These are phyloP conservation scores for Pseudocercospora pini-densiflorae DNA, from an alignment of 2,329 filamentous ascomycete genomes.

Conservation along the genomic window DNA sequence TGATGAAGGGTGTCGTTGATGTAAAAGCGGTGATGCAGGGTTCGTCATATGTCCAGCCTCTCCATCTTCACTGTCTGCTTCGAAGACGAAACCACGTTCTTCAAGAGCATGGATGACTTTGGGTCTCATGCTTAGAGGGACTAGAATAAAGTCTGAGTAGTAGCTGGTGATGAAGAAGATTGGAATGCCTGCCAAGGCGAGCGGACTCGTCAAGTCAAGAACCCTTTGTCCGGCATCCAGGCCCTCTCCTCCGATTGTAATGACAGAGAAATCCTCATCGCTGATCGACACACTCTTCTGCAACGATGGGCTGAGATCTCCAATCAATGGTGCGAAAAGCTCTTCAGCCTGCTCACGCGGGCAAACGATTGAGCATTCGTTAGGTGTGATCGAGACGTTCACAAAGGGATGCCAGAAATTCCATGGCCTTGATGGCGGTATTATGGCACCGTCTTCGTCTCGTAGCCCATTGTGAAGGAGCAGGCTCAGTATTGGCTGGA, in stretches of 20 bases:
- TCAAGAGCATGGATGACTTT: slow-evolving; percentile 79
- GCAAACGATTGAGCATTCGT: slow-evolving; percentile 92
- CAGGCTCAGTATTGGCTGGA: slow-evolving; percentile 85
- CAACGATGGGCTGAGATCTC: slow-evolving; percentile 58
- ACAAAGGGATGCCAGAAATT: slow-evolving; percentile 74
- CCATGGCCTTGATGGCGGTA: slow-evolving; percentile 46
- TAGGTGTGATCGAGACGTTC: slow-evolving; percentile 89
- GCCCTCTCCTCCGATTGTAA: slow-evolving; percentile 87
- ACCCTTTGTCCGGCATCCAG: slow-evolving; percentile 91
- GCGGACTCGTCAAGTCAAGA: slow-evolving; percentile 85
- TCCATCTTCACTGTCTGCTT: slow-evolving; percentile 58
- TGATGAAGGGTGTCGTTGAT: slow-evolving; percentile 53
- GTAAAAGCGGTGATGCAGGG: slow-evolving; percentile 61
- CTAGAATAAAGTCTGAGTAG: slow-evolving; percentile 95
- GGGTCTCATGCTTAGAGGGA: slow-evolving; percentile 73
- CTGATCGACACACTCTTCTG: slow-evolving; percentile 69
- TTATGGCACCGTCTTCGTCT: slow-evolving; percentile 45
- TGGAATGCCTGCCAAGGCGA: slow-evolving; percentile 89
- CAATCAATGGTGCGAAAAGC: slow-evolving; percentile 75
- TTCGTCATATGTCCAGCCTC: slow-evolving; percentile 53
- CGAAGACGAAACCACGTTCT: slow-evolving; percentile 81
- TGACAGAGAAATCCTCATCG: slow-evolving; percentile 80
- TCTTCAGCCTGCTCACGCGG: slow-evolving; percentile 73
- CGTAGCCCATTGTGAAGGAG: slow-evolving; percentile 60
- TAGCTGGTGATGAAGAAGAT: slow-evolving; percentile 99